Base-by-base conservation (phyloP, 208 protist species). In the Strigomonas oncopelti region DNA sequence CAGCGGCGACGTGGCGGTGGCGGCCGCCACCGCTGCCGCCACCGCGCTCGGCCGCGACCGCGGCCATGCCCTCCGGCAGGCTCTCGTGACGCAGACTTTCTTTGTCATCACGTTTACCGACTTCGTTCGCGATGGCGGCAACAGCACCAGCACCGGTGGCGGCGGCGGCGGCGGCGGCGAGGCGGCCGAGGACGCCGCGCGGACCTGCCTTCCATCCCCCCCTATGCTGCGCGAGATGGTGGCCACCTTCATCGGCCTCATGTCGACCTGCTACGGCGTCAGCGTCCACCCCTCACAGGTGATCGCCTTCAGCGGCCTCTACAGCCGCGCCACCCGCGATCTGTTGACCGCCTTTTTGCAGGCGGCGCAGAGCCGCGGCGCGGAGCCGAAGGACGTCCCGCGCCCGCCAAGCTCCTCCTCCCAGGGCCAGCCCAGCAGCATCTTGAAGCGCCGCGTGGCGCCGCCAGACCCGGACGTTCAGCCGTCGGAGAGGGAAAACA, bases 81-180 rank as follows among this genome's bases (percentile, higher is more conserved):
- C 74, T 22, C 70, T 84, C 29, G 65, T 75, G 1, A 59, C 71
- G 31, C 74, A 81, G 32, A 77, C 74, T 29, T 69, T 79, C 57
- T 84, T 76, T 74, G 61, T 85, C 22, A 20, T 88, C 22, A 83
- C 79, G 0, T 71, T 74, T 36, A 68, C 65, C 0, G 83, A 88
- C 38, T 25, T 53, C 7, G 58, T 83, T 0, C 1, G 54, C 27
- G 42, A 42, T 0, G 65, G 45, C 14, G 28, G 57, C 58, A 32
- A 14, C 60, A 22, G 5, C 5, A 68, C 65, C 0, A 79, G 85
- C 38, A 22, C 54, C 7, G 58, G 81, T 0, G 0, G 54, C 27
- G 42, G 31, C 1, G 65, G 45, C 14, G 28, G 57, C 58, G 42
- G 25, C 60, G 51, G 5, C 5, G 46, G 20, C n/a, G 46, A 20